Base-by-base conservation (phyloP, 805 yeast genomes). In the Candida gorgasii region DNA sequence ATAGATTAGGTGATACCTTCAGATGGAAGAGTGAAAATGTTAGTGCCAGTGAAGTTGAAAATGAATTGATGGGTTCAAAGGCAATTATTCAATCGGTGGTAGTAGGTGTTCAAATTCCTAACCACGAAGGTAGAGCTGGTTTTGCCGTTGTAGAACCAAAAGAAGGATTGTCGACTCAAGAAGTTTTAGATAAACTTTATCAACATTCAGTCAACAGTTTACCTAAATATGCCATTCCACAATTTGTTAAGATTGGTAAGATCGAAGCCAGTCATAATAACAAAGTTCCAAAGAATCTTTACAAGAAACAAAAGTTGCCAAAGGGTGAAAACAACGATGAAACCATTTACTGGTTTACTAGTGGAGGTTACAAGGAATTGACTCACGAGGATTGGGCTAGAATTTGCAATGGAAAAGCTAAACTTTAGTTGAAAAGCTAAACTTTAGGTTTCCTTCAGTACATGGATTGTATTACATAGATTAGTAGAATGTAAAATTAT, bases 21-120 rank as follows among this genome's bases (percentile, higher is more conserved):
- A 75, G 98, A 53, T 90, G 98, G 98, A 92, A 89, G 67, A 85
- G 95, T 2, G 98, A 90, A 66, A 90, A 90, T 61, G 97, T 92
- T 8, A 82, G 93, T 13, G 89, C 97, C 11, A 83, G 90, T 24
- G 97, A 90, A 66, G 97, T 90, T 29, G 97, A 92, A 59, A 86
- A 84, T 57, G 83, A 81, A 57, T 63, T 86, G 20, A 73, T 77
- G 63, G 69, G 70, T 5, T 65, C 73, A 4, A 56, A 63, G 34
- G 61, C 61, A 4, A 67, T 85, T 36, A 74, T 75, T 46, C 88
- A 84, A 47, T 79, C 84, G 9, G 89, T 88, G 35, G 96, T 90
- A 16, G 97, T 93, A 40, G 97, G 97, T 27, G 83, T 85, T 3
- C 76, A 76, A 57, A 84, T 90, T 8, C 93, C 92, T 4, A 75